These are phyloP conservation scores for Acanthamoeba royreba DNA, from an alignment of 208 protist genomes.

Conservation along the genomic window DNA sequence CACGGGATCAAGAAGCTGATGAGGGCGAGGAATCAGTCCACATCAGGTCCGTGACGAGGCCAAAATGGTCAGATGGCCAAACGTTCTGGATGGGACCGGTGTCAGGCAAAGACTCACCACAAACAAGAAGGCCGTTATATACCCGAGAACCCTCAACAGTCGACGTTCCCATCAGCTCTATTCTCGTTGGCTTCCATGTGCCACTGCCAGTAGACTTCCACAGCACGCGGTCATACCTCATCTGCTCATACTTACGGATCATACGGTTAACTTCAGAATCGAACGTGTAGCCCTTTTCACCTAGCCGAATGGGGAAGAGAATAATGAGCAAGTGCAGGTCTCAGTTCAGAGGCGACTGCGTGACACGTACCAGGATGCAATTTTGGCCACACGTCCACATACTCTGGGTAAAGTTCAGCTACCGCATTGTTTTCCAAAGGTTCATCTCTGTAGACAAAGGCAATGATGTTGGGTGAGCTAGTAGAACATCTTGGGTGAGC, in stretches of 20 bases:
- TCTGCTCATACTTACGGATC: not conserved
- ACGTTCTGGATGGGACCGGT: no score
- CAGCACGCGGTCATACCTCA: slow-evolving; percentile 9
- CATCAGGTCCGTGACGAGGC: no score
- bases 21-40: no score
- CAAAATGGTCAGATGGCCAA: no score
- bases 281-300: slow-evolving; percentile 23
- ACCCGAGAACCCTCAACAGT: not conserved
- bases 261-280: not conserved
- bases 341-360: not conserved
- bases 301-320: not conserved
- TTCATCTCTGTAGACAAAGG: not conserved
- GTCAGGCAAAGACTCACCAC: no score
- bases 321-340: no score
- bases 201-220: not conserved
- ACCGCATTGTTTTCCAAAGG: not conserved
- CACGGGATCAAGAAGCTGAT: no score
- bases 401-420: not conserved
- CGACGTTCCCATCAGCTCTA: not conserved
- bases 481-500: no score
- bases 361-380: not conserved
- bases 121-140: no score
- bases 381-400: not conserved
- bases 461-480: not conserved
- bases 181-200: not conserved